A percentile compares a stretch with the other conserved stretches of the same genome.
Conservation (phyloP, 208 protist species). For the Trypanosoma cruzi region DNA sequence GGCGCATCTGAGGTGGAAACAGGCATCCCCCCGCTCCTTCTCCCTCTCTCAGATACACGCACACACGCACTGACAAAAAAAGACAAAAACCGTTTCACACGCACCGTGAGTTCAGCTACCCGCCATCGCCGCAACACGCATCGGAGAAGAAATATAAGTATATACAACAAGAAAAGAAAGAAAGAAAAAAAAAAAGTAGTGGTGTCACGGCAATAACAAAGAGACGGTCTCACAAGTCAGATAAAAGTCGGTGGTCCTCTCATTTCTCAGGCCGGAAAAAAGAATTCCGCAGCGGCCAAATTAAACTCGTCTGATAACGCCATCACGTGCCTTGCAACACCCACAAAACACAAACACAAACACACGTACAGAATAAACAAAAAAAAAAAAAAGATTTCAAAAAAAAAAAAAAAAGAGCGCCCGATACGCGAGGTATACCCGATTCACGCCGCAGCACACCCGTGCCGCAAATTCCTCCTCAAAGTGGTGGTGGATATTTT, state of each 20-base stretch:
- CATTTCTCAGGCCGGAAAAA: slow-evolving; percentile 6
- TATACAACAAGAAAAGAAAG: background rate
- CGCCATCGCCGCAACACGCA: background rate
- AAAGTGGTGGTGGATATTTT: background rate
- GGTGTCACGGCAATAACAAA: too few species aligned
- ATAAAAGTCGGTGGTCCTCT: too few species aligned
- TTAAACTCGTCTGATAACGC: too few species aligned
- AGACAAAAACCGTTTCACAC: background rate
- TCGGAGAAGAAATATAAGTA: too few species aligned
- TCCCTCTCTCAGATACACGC: too few species aligned
- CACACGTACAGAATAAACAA: background rate
- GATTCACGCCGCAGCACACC: too few species aligned
- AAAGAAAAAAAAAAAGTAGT: background rate
- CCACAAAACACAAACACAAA: background rate
- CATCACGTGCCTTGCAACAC: background rate
- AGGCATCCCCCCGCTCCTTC: background rate
- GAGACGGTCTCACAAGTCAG: too few species aligned
- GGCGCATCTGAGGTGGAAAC: background rate
- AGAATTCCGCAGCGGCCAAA: background rate
- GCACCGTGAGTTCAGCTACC: background rate
- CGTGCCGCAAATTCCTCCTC: background rate
- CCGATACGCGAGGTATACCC: too few species aligned
- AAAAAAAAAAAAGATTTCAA: background rate
- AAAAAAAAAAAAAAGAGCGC: slow-evolving; percentile 4
- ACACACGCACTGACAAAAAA: too few species aligned